Percentiles rank a stretch among this genome's conserved stretches.
Conservation (phyloP, 305 asterid species). For the Solanum hybrid region DNA sequence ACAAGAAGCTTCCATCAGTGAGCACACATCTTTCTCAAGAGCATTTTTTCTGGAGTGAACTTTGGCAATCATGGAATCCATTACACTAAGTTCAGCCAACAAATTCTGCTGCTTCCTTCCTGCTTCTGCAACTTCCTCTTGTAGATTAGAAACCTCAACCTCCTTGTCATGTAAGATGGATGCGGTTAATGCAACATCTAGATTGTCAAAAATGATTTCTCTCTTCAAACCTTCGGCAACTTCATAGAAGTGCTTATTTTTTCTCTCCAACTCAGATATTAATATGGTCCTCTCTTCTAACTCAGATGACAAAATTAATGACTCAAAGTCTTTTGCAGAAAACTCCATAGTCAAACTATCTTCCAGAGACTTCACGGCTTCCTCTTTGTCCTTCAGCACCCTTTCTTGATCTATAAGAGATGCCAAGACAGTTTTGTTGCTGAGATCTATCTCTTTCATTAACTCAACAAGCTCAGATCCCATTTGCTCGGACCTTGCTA, state of each 20-base stretch:
- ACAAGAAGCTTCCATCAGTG: slow-evolving; percentile 21
- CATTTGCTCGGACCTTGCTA: slow-evolving; percentile 65
- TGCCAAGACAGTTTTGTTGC: slow-evolving; percentile 36
- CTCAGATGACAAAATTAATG: slow-evolving; percentile 45
- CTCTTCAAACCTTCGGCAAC: slow-evolving; percentile 44
- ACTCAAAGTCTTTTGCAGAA: slow-evolving; percentile 53
- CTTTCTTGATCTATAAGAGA: slow-evolving; percentile 59
- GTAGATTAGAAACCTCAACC: slow-evolving; percentile 15
- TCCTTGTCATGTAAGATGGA: slow-evolving; percentile 52
- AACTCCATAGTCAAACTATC: slow-evolving; percentile 42
- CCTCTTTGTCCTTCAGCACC: slow-evolving; percentile 51
- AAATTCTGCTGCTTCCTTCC: slow-evolving; percentile 18
- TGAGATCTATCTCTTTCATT: slow-evolving; percentile 65
- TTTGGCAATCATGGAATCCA: slow-evolving; percentile 10
- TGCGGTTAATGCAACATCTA: slow-evolving; percentile 49
- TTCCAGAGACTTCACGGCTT: slow-evolving; percentile 37
- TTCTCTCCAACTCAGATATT: slow-evolving; percentile 34
- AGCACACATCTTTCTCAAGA: slow-evolving; percentile 27
- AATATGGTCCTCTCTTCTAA: slow-evolving; percentile 34
- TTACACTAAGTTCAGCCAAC: slow-evolving; percentile 23
- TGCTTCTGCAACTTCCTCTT: slow-evolving; percentile 17
- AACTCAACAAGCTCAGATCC: slow-evolving; percentile 64
- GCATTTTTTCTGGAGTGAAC: slow-evolving; percentile 16
- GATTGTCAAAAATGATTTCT: slow-evolving; percentile 34
- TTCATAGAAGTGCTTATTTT: slow-evolving; percentile 22